Conservation (phyloP, 805 yeast species). For the Saccharomycopsis babjevae region DNA sequence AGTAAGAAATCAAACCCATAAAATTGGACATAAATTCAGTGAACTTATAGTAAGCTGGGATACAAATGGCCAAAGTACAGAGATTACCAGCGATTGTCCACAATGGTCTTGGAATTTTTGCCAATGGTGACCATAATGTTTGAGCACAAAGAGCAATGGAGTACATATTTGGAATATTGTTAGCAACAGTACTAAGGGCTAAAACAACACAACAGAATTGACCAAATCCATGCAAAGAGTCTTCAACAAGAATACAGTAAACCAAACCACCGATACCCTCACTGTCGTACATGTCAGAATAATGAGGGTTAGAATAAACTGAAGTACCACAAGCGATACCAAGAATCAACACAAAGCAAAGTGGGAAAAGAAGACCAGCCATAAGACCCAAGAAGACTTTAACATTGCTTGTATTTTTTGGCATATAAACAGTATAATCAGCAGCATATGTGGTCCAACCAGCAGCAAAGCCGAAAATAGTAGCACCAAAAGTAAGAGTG, state of each 20-base stretch:
- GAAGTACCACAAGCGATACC: slow-evolving; percentile 87
- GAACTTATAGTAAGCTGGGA: slow-evolving; percentile 77
- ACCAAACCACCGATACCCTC: slow-evolving; percentile 74
- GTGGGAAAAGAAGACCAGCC: slow-evolving; percentile 56
- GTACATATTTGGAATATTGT: slow-evolving; percentile 91
- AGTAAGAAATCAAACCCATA: slow-evolving; percentile 87
- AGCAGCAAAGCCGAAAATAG: slow-evolving; percentile 79
- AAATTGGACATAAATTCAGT: slow-evolving; percentile 67
- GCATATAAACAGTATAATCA: slow-evolving; percentile 86
- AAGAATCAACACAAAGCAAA: slow-evolving; percentile 60
- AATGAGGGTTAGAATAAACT: slow-evolving; percentile 34
- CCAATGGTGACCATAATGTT: slow-evolving; percentile 67
- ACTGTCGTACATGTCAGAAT: slow-evolving; percentile 40
- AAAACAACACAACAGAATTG: slow-evolving; percentile 79
- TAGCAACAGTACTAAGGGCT: slow-evolving; percentile 80
- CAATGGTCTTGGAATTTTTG: slow-evolving; percentile 66
- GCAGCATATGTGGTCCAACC: slow-evolving; percentile 94
- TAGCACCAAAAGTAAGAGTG: slow-evolving; percentile 73
- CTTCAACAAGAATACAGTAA: slow-evolving; percentile 63
- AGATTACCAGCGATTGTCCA: slow-evolving; percentile 77
- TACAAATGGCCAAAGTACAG: slow-evolving; percentile 73
- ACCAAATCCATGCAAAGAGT: slow-evolving; percentile 82
- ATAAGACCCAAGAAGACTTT: slow-evolving; percentile 57
- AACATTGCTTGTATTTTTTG: slow-evolving; percentile 45
- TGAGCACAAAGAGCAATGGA: slow-evolving; percentile 83